These are phyloP conservation scores for Glycine tomentella DNA, from an alignment of 306 rosid genomes.

Conservation along the genomic window DNA sequence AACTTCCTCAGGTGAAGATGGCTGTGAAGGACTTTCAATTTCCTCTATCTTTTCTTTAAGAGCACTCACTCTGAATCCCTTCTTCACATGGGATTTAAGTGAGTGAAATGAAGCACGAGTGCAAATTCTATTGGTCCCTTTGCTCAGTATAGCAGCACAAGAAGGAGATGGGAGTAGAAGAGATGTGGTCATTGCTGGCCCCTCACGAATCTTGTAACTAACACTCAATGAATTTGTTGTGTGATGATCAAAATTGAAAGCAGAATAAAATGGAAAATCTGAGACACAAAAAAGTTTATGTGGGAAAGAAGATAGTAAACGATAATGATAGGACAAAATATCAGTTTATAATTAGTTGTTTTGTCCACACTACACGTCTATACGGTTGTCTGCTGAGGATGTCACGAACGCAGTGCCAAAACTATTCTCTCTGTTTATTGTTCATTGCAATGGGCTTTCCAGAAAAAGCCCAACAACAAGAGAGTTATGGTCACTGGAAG, in stretches of 20 bases:
- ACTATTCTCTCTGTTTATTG: too few species aligned
- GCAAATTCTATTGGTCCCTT: slow-evolving; percentile 37
- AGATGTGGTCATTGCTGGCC: slow-evolving; percentile 60
- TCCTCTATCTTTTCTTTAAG: slow-evolving; percentile 78
- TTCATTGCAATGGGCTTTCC: slow-evolving; percentile 31
- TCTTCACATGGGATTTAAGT: slow-evolving; percentile 46
- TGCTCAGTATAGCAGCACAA: slow-evolving; percentile 53
- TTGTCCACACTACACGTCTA: background rate
- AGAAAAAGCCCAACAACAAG: slow-evolving; percentile 34
- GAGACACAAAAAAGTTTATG: background rate
- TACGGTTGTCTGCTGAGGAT: background rate
- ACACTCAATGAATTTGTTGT: slow-evolving; percentile 40
- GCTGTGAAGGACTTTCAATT: slow-evolving; percentile 61
- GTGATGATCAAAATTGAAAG: slow-evolving; percentile 28
- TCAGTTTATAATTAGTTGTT: slow-evolving; percentile 25
- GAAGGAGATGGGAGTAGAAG: slow-evolving; percentile 48
- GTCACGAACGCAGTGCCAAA: background rate
- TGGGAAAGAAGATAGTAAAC: slow-evolving; percentile 35
- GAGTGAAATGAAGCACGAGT: slow-evolving; percentile 43
- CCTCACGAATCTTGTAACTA: slow-evolving; percentile 28
- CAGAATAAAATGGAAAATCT: background rate
- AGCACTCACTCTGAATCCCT: slow-evolving; percentile 68
- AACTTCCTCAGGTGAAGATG: slow-evolving; percentile 77
- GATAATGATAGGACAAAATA: slow-evolving; percentile 48
- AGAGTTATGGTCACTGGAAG: slow-evolving; percentile 15